Base-by-base conservation (phyloP, 2,329 filamentous ascomycete genomes). In the Aspergillus sp. region DNA sequence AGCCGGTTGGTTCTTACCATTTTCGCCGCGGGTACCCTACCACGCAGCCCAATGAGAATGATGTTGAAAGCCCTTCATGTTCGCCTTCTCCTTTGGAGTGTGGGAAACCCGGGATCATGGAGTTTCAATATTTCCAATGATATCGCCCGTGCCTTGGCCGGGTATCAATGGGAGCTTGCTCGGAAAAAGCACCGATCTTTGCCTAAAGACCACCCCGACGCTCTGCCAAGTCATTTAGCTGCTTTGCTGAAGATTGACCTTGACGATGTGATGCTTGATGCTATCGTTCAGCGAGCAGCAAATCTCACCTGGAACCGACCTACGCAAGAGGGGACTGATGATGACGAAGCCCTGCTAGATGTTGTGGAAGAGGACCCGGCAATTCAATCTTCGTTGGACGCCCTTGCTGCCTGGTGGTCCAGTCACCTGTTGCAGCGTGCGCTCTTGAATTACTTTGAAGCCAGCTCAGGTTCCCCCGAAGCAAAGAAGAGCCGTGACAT, bases 61-160 rank as follows among this genome's bases (percentile, higher is more conserved):
- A 95, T 96, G 88, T 78, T 95, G 44, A 94, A 95, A 66, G 88
- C 91, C 1, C 73, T 97, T 32, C 91, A 97, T 60, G 85, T 94
- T 47, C 86, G 90, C n/a, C 81, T 96, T 36, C 77, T 96, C 30
- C 76, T 95, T 33, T 95, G 88, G 87, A 85, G 89, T 53, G 73
- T 81, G 37, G 82, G 85, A 32, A 80, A 83, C 50, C 75, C 78
- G 28, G 81, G 80, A 6, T 77, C 86, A 39, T 78, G 83, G 50
- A 73, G 75, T n/a, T 80, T 82, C 52, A 77, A 74, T 26, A 68
- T 81, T 39, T 79, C 85, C 46, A 84, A 90, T 52, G 71, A 81
- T 12, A 68, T 90, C 47, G 89, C 88, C 27, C 79, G 83, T 29
- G 85, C 83, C 57, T 67, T 94, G 46, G 88, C 90, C 19, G 76